Evolutionary conservation across 768 basidiomycete genomes (phyloP).

Genomic region (Cystobasidium tubakii): DNA sequence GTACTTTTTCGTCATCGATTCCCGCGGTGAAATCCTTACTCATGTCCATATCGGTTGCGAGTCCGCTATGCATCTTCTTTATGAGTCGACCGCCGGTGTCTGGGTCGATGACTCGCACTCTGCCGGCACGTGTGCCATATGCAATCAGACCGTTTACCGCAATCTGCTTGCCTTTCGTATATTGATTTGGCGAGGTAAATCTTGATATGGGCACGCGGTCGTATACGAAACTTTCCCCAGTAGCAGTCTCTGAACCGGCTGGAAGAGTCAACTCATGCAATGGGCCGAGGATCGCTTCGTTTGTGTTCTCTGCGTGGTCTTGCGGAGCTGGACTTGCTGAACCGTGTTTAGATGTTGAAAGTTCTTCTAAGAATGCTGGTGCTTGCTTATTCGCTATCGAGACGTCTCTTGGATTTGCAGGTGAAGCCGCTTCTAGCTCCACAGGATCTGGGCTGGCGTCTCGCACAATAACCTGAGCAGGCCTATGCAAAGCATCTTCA

Average conservation of each 20-base stretch:
- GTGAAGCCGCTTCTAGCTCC: no score
- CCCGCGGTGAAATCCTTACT: not conserved
- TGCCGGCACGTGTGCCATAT: constrained; percentile 13
- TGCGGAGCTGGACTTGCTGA: no score
- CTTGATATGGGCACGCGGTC: constrained; percentile 4
- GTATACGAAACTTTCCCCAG: not conserved
- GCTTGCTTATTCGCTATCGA: no score
- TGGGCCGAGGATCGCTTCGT: not conserved
- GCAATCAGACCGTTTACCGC: constrained; percentile 26
- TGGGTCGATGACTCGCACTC: constrained; percentile 25
- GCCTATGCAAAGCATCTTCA: no score
- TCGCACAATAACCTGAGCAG: no score
- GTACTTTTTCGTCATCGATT: not conserved
- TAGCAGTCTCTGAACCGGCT: not conserved
- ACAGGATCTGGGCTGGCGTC: no score
- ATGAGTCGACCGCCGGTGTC: constrained; percentile 15
- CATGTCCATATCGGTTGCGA: constrained; percentile 14
- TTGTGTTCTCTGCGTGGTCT: not conserved
- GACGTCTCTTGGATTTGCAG: no score
- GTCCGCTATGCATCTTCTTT: constrained; percentile 13
- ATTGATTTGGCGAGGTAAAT: not conserved
- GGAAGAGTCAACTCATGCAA: not conserved
- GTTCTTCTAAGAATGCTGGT: no score
- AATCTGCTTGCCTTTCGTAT: constrained; percentile 19
- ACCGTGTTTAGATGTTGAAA: no score